Conservation (phyloP, 805 yeast species). For the Saccharomycopsis fodiens region DNA sequence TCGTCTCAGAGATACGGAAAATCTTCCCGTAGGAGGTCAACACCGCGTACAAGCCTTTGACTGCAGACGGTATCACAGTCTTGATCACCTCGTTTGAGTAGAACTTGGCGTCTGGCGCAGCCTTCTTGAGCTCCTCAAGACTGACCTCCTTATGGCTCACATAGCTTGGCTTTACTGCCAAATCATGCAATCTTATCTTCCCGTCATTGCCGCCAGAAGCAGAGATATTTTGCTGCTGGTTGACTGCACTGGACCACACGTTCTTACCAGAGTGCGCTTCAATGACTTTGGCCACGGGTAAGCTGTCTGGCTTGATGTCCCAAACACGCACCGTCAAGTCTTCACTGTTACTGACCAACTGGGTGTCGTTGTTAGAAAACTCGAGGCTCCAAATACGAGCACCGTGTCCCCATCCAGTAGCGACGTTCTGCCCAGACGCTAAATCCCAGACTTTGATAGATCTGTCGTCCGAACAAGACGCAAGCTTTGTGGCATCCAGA, state of each 20-base stretch:
- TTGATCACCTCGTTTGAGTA: slow-evolving; percentile 47
- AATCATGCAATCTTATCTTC: slow-evolving; percentile 55
- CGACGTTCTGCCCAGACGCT: slow-evolving; percentile 46
- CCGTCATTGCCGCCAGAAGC: slow-evolving; percentile 97
- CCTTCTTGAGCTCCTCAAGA: background rate
- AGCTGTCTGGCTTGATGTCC: slow-evolving; percentile 36
- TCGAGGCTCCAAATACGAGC: slow-evolving; percentile 86
- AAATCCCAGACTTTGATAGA: slow-evolving; percentile 74
- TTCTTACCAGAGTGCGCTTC: slow-evolving; percentile 81
- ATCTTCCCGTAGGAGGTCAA: slow-evolving; percentile 57
- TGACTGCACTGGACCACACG: slow-evolving; percentile 72
- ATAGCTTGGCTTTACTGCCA: slow-evolving; percentile 28
- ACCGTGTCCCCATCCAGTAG: slow-evolving; percentile 94
- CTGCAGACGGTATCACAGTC: slow-evolving; percentile 43
- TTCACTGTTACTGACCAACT: slow-evolving; percentile 67
- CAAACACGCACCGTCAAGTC: slow-evolving; percentile 82
- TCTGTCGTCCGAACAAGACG: slow-evolving; percentile 91
- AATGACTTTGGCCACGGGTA: slow-evolving; percentile 40
- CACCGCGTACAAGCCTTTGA: slow-evolving; percentile 33
- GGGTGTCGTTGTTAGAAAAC: slow-evolving; percentile 37
- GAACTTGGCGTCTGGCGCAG: slow-evolving; percentile 19
- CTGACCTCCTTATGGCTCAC: background rate
- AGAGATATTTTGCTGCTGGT: slow-evolving; percentile 38
- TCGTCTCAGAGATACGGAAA: slow-evolving; percentile 27
- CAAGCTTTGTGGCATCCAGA: slow-evolving; percentile 42